phyloP scores from a whole-genome alignment of 352 stramenopile species.

The Phytophthora kernoviae region DNA sequence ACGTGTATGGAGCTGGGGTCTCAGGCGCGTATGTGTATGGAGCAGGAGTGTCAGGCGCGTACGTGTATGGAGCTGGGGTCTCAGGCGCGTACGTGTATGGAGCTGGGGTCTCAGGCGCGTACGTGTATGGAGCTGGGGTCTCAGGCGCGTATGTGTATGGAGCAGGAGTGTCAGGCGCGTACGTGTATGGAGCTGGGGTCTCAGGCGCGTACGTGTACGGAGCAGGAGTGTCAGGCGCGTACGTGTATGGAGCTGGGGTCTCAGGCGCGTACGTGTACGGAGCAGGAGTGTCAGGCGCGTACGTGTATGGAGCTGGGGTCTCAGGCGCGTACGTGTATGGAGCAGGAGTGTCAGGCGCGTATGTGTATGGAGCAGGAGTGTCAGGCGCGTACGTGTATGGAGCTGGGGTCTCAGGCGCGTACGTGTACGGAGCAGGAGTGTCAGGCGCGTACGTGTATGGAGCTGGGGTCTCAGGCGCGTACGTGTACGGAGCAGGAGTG shows the following conservation, averaged over 20 bases:
- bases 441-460: background rate
- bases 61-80: background rate
- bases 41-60: background rate
- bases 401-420: background rate
- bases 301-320: background rate
- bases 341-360: background rate
- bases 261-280: background rate
- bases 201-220: background rate
- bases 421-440: too few relatives aligned
- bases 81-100: conserved; percentile 3
- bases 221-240: too few relatives aligned
- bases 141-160: background rate
- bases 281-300: background rate
- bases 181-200: conserved; percentile 1
- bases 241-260: conserved; percentile 1
- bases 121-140: conserved; percentile 6
- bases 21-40: background rate
- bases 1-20: background rate
- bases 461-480: conserved; percentile 2
- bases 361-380: background rate
- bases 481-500: background rate
- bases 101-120: background rate
- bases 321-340: conserved; percentile 5
- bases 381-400: conserved; percentile 4
- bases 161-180: background rate